These are phyloP conservation scores for Paracamarosporium sp. DNA, from an alignment of 2,329 filamentous ascomycete genomes.

Conservation along the genomic window DNA sequence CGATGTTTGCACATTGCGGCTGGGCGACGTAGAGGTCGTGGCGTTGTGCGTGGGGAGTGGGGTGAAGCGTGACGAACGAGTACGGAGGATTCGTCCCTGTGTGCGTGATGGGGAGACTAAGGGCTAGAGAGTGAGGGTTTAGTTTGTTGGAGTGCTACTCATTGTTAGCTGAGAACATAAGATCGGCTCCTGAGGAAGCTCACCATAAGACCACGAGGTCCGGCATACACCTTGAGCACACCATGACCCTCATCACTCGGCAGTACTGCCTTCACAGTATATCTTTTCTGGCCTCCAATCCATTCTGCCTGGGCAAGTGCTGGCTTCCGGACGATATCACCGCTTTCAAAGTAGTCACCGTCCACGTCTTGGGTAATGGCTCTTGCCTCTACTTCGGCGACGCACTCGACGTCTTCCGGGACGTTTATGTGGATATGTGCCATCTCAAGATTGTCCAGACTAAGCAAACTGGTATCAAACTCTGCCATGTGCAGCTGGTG, in stretches of 20 bases:
- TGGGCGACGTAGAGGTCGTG: constrained; percentile 98
- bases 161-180: constrained; percentile 20
- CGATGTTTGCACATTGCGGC: constrained; percentile 87
- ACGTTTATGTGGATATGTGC: constrained; percentile 88
- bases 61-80: constrained; percentile 90
- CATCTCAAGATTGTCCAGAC: constrained; percentile 92
- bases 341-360: constrained; percentile 92
- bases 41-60: constrained; percentile 94
- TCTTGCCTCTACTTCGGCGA: constrained; percentile 88
- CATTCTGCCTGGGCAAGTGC: constrained; percentile 92
- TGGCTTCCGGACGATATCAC: constrained; percentile 83
- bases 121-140: constrained; percentile 89
- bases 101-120: constrained; percentile 89
- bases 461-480: constrained; percentile 86
- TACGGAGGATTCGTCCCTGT: constrained; percentile 92
- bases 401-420: constrained; percentile 86
- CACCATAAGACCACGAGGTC: constrained; percentile 88
- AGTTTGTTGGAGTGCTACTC: constrained; percentile 84
- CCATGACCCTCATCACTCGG: constrained; percentile 92
- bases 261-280: constrained; percentile 89
- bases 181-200: constrained; percentile 15
- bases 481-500: constrained; percentile 80
- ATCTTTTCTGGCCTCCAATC: constrained; percentile 85
- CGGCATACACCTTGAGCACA: constrained; percentile 88
- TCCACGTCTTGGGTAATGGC: constrained; percentile 82